Evolutionary conservation across 169 alveolate species (phyloP), one percentile per base, ranked within the genome.

Genomic region (Cryptosporidium canis): DNA sequence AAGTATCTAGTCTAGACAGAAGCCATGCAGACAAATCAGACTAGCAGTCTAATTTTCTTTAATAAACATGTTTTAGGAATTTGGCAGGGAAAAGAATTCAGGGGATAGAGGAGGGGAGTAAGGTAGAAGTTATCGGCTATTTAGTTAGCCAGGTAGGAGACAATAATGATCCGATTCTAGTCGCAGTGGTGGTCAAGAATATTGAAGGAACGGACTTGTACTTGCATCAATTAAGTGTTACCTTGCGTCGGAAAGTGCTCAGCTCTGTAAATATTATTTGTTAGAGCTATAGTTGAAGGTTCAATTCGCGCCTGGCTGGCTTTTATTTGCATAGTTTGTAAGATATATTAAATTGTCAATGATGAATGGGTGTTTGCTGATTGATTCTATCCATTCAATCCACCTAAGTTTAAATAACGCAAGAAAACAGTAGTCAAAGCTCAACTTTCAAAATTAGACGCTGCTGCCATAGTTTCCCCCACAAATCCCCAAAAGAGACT

Each of bases 341-440:
- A 51, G 21, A 31, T 70, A 70, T 47, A 70, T 70, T 43, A 77
- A 77, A 45, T 77, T 77, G 12, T 77, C 87, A 35, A 77, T 27
- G 1, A 77, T 33, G 61, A 77, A 77, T 5, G 87, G 87, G 14
- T 77, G 87, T 39, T 29, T 77, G 21, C 61, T 77, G 24, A 77
- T 77, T 39, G 87, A 58, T 5, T 77, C 87, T 16, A 77, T 27
- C 87, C 87, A 77, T 63, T 77, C 77, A 24, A 58, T 77, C 87
- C 87, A 77, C 12, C 87, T 77, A 58, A 56, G 21, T 41, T 7
- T 27, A 14, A 37, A 0, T 41, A 70, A 12, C 14, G 31, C 29
- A 31, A 24, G 33, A n/a, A 18, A 3, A 3, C 18, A 7, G 31
- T 18, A 29, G 24, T 63, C 70, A 63, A 51, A 35, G 16, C 14